Percentiles rank a stretch among this genome's conserved stretches.
These are phyloP conservation scores for Talaromyces rugulosus DNA, from an alignment of 2,329 filamentous ascomycete genomes.

Conservation along the genomic window DNA sequence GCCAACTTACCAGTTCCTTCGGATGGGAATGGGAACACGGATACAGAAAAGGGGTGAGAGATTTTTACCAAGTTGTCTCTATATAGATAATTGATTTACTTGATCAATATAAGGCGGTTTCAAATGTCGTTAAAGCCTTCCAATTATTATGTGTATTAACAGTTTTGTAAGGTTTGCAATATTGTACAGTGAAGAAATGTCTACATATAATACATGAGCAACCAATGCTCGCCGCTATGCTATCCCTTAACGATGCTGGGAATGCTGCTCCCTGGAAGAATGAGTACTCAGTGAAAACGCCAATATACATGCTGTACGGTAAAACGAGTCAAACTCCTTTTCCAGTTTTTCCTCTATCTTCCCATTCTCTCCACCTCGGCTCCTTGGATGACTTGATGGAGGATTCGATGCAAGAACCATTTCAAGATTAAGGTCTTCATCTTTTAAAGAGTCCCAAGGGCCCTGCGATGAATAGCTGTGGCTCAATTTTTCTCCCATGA, in stretches of 20 bases:
- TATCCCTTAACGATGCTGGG: not conserved
- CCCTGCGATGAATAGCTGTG: slow-evolving; percentile 30
- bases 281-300: slow-evolving; percentile 31
- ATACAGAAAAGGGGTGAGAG: slow-evolving; percentile 30
- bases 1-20: slow-evolving; percentile 38
- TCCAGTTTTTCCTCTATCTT: slow-evolving; percentile 4
- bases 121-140: not conserved
- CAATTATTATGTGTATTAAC: not conserved
- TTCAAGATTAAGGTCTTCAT: slow-evolving; percentile 28
- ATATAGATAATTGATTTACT: slow-evolving; percentile 8
- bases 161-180: not conserved
- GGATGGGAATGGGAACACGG: slow-evolving; percentile 41
- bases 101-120: not conserved
- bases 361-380: slow-evolving; percentile 16
- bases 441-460: slow-evolving; percentile 25
- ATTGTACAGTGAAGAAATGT: slow-evolving; percentile 15
- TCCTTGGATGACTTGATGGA: slow-evolving; percentile 1
- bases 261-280: slow-evolving; percentile 1
- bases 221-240: not conserved
- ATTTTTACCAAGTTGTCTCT: slow-evolving; percentile 24
- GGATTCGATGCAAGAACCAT: slow-evolving; percentile 19
- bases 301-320: slow-evolving; percentile 32
- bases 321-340: slow-evolving; percentile 31
- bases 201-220: slow-evolving; percentile 10
- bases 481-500: slow-evolving; percentile 26